Evolutionary conservation across 345 rosid genomes (phyloP).

Genomic region (Gossypium herbaceum): DNA sequence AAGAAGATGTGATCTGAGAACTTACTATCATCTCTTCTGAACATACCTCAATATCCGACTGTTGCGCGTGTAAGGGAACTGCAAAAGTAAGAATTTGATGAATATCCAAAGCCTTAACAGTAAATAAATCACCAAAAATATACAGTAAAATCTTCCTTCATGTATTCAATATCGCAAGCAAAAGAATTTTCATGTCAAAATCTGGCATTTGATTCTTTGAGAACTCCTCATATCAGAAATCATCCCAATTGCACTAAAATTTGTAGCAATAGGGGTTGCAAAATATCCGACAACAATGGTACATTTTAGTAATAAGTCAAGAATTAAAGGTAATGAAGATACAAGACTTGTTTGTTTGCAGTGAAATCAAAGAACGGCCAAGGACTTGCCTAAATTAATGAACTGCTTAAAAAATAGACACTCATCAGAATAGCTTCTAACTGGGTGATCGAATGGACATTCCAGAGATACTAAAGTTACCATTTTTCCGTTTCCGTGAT

Average conservation of each 20-base stretch:
- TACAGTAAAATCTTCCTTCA: not conserved
- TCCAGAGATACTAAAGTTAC: not conserved
- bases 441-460: not conserved
- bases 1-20: constrained; percentile 52
- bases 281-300: not conserved
- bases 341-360: not conserved
- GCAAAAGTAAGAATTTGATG: constrained; percentile 24
- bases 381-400: not conserved
- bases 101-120: not conserved
- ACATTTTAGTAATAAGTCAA: not conserved
- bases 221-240: not conserved
- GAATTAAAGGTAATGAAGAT: not conserved
- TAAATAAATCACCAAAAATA: not conserved
- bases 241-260: not conserved
- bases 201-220: not conserved
- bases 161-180: not conserved
- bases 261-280: not conserved
- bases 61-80: constrained; percentile 65
- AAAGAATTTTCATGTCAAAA: not conserved
- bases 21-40: constrained; percentile 49
- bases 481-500: not conserved
- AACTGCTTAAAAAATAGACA: not conserved
- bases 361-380: not conserved
- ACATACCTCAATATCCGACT: constrained; percentile 59
- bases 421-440: not conserved